These are phyloP conservation scores for Salix brachista DNA, from an alignment of 345 rosid genomes.

Conservation along the genomic window DNA sequence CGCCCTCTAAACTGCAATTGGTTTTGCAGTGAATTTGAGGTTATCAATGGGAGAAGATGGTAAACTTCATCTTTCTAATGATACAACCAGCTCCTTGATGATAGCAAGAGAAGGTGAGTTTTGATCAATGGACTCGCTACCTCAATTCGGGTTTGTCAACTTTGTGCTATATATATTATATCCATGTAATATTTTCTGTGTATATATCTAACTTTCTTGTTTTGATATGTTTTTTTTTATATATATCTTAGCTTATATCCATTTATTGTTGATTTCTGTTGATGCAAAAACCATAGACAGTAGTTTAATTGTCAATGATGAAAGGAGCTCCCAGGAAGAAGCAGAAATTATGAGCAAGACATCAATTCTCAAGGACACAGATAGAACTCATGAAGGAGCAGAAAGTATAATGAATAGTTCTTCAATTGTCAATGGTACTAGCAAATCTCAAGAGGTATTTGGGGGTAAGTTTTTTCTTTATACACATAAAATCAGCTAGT, in stretches of 20 bases:
- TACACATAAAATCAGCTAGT: neutral
- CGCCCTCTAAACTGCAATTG: neutral
- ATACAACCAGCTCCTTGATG: slow-evolving; percentile 12
- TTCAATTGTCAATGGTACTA: neutral
- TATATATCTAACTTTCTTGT: neutral
- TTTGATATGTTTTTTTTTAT: neutral
- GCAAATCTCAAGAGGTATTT: neutral
- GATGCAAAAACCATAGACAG: neutral
- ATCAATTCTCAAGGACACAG: neutral
- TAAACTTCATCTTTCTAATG: slow-evolving; percentile 27
- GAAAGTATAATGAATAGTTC: neutral
- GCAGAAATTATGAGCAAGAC: neutral
- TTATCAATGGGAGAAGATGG: slow-evolving; percentile 36
- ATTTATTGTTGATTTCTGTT: neutral
- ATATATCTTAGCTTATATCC: neutral
- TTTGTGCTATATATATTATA: neutral
- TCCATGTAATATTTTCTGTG: neutral
- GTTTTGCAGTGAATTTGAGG: slow-evolving; percentile 48
- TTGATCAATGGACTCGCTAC: neutral
- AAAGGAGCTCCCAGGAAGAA: neutral
- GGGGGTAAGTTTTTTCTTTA: neutral
- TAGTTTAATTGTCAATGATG: neutral
- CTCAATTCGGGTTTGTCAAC: neutral
- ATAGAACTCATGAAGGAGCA: neutral
- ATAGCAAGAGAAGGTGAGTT: neutral